phyloP scores from a whole-genome alignment of 2,329 filamentous ascomycete species.

The Botrytis galanthina region DNA sequence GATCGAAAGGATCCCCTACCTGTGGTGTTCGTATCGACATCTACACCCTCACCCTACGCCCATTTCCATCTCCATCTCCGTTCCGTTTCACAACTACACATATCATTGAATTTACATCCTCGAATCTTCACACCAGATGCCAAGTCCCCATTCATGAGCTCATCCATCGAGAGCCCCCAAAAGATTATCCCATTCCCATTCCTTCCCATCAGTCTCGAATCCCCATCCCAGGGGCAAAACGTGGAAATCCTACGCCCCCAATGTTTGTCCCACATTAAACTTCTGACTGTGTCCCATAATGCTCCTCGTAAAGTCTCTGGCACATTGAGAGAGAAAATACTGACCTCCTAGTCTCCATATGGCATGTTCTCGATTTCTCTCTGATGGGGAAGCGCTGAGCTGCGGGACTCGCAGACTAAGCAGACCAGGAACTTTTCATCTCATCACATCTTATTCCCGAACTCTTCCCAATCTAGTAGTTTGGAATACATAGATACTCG shows the following conservation, averaged over 20 bases:
- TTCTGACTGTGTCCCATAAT: neutral
- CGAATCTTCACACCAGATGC: neutral
- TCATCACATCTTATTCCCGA: neutral
- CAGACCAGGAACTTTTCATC: neutral
- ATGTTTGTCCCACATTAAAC: neutral
- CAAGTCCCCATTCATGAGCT: neutral
- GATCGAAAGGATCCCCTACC: neutral
- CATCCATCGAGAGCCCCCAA: neutral
- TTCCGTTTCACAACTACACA: neutral
- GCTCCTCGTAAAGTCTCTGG: neutral
- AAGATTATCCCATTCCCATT: neutral
- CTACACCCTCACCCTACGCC: neutral
- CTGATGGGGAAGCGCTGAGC: neutral
- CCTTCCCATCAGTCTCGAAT: neutral
- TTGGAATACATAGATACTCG: neutral
- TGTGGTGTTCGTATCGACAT: neutral
- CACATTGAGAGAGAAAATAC: neutral
- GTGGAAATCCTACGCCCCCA: neutral
- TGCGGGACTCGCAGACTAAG: neutral
- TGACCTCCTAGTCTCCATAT: neutral
- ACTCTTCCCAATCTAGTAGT: neutral
- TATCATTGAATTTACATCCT: neutral
- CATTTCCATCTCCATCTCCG: neutral
- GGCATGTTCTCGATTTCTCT: neutral
- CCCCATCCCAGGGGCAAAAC: neutral